These are phyloP conservation scores for Laguncularia racemosa DNA, from an alignment of 345 rosid genomes.

Conservation along the genomic window DNA sequence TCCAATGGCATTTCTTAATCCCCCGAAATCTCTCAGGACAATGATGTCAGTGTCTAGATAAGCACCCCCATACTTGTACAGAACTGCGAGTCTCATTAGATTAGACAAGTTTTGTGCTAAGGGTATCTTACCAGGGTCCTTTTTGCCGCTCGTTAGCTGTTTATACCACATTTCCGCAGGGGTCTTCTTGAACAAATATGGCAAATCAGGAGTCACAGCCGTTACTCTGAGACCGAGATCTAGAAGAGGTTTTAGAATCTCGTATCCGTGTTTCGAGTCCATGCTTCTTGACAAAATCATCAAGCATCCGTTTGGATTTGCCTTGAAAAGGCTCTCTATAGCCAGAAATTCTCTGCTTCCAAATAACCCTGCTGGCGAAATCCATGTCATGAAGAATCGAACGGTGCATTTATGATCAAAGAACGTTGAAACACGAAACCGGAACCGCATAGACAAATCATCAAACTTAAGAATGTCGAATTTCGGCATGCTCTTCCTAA, in stretches of 20 bases:
- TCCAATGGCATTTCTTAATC: slow-evolving; percentile 58
- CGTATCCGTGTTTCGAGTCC: slow-evolving; percentile 47
- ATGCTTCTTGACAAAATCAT: slow-evolving; percentile 56
- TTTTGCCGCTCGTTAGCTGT: slow-evolving; percentile 46
- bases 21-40: slow-evolving; percentile 42
- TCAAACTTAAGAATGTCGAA: slow-evolving; percentile 48
- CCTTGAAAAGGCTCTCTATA: slow-evolving; percentile 52
- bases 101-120: slow-evolving; percentile 69
- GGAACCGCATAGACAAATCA: slow-evolving; percentile 36
- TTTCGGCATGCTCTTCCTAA: slow-evolving; percentile 28
- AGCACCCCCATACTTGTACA: slow-evolving; percentile 73
- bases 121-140: slow-evolving; percentile 74
- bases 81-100: slow-evolving; percentile 51
- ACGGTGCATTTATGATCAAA: slow-evolving; percentile 40
- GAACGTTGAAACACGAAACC: slow-evolving; percentile 39
- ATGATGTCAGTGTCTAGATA: slow-evolving; percentile 73
- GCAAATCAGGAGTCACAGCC: slow-evolving; percentile 57
- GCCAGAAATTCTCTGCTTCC: slow-evolving; percentile 49
- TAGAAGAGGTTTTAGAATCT: slow-evolving; percentile 43
- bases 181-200: slow-evolving; percentile 47
- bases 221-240: slow-evolving; percentile 38
- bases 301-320: slow-evolving; percentile 60
- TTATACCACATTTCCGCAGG: slow-evolving; percentile 67
- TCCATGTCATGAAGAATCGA: slow-evolving; percentile 82
- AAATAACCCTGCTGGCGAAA: slow-evolving; percentile 44